Base-by-base conservation (phyloP, 805 yeast genomes). In the Spencermartinsiella europaea region DNA sequence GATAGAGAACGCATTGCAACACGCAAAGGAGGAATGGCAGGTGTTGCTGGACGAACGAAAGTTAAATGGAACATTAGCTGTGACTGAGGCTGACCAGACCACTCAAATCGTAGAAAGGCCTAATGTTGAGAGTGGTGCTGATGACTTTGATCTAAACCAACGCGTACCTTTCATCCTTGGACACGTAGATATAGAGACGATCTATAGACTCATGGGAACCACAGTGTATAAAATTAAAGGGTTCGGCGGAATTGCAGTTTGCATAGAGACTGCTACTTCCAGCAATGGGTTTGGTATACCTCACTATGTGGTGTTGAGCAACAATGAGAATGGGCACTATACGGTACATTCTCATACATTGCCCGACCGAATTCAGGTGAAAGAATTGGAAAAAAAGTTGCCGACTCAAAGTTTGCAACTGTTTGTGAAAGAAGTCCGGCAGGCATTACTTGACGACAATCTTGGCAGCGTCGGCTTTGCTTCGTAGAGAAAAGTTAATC, bases 391-490 rank as follows among this genome's bases (percentile, higher is more conserved):
- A 12, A 15, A 28, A 25, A 25, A 34, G 40, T 44, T 49, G 35
- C 47, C 53, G 38, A 46, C 45, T 28, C 20, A 31, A 17, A 45
- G 51, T 33, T 28, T 53, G 16, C 38, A 21, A 27, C 35, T 45
- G 45, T 55, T 55, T 37, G 52, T 42, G 2, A 43, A n/a, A 20
- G n/a, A 38, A n/a, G 43, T 54, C 12, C 45, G 52, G 8, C 15
- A 34, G 14, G 81, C 81, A 0, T 55, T 88, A 16, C 78, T 88
- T 52, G 67, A 85, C 43, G 95, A 87, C 64, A 95, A 95, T 0
- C 86, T 42, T 25, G 45, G 46, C 4, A 39, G 40, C 16, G 48
- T 50, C 35, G 19, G 22, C 17, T 17, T 21, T 4, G 45, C 45
- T 3, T 45, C 54, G 2, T 45, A 43, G 14, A 37, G 50, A 12